Evolutionary conservation across 208 protist species (phyloP), one percentile per base, ranked within the genome.

Genomic region (Trypanosoma vivax): DNA sequence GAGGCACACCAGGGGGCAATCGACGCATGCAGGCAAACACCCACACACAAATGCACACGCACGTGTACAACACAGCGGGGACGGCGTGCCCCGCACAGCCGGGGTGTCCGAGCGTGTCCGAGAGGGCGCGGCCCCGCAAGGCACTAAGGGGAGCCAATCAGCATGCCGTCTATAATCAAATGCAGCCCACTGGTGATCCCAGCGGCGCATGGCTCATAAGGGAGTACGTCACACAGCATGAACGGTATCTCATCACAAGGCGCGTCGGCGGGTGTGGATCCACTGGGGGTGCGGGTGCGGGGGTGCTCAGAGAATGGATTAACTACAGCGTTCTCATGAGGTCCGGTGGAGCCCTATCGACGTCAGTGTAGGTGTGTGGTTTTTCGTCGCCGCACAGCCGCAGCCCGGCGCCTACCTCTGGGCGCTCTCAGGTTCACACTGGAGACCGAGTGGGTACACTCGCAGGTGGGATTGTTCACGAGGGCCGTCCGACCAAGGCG

Each of bases 391-490:
- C n/a, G n/a, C n/a, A n/a, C n/a, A n/a, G n/a, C n/a, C n/a, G n/a
- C n/a, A n/a, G 18, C 11, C 28, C 35, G 25, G 19, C 28, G 13
- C 11, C 11, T 53, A 34, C 33, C 10, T 78, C 73, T 79, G 21
- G 73, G 69, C 65, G 50, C 68, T 40, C 59, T 64, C 72, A 81
- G 73, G 73, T 81, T 63, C 73, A 70, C 73, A 33, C 66, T 65
- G 65, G 72, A 74, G 73, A 79, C 61, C 60, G 39, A 79, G 34
- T 42, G 38, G 46, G 60, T 79, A 79, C 41, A 74, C 73, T 74
- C 73, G 33, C 53, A 46, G 73, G 73, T 69, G 73, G 73, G 73
- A 79, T 79, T 79, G 67, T 79, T 75, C 73, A 47, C 72, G 53
- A 64, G 65, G 35, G 64, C 68, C 65, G 54, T 30, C 1, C 14